Percentiles rank a stretch among this genome's conserved stretches.
phyloP scores from a whole-genome alignment of 768 basidiomycete species.

The Suillus ampliporus region DNA sequence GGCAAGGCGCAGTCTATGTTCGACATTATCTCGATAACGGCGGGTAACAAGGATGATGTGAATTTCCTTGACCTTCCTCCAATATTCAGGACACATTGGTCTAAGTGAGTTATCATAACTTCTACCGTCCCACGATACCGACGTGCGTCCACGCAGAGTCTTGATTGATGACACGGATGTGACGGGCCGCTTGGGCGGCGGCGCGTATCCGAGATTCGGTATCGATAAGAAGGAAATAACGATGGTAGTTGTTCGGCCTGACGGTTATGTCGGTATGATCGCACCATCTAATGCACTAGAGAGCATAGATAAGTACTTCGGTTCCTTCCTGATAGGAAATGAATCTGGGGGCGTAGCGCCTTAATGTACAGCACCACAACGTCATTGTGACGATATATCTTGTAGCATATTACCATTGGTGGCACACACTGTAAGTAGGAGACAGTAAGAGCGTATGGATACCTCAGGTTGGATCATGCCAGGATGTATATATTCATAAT shows the following conservation, averaged over 20 bases:
- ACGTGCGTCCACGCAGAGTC: conserved; percentile 45
- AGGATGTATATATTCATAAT: neutral
- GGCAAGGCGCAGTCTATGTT: conserved; percentile 36
- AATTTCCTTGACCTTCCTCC: conserved; percentile 42
- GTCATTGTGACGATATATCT: neutral
- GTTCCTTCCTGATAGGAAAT: conserved; percentile 40
- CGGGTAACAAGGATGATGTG: conserved; percentile 37
- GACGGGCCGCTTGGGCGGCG: conserved; percentile 51
- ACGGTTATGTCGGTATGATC: conserved; percentile 65
- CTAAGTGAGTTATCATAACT: conserved; percentile 38
- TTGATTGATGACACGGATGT: conserved; percentile 62
- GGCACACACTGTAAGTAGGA: neutral
- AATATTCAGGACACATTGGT: conserved; percentile 47
- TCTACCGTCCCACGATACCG: neutral
- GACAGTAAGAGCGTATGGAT: neutral
- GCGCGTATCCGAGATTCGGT: conserved; percentile 63
- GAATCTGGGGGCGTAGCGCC: neutral
- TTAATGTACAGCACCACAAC: no score
- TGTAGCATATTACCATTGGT: neutral
- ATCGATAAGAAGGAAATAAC: conserved; percentile 35
- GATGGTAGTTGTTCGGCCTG: conserved; percentile 39
- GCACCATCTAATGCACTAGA: conserved; percentile 49
- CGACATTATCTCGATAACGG: conserved; percentile 32
- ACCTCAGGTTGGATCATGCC: neutral
- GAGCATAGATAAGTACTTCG: conserved; percentile 54